phyloP scores from a whole-genome alignment of 148 eudicot genomes.

The Mesembryanthemum crystallinum region DNA sequence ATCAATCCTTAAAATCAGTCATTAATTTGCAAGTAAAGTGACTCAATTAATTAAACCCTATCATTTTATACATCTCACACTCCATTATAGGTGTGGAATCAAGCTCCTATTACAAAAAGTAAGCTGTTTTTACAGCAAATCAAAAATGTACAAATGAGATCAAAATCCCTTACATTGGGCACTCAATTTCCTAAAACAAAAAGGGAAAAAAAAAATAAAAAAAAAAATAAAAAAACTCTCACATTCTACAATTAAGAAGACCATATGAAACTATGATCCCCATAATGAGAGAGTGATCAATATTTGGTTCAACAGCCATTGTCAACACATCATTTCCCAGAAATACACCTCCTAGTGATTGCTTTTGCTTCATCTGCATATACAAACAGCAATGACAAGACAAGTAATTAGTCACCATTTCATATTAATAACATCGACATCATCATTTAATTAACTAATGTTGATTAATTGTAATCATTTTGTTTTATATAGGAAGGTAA shows the following conservation, averaged over 20 bases:
- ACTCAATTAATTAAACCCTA: too few relatives aligned
- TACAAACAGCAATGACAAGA: neutral
- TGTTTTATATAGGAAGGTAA: neutral
- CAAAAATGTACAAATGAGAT: constrained; percentile 27
- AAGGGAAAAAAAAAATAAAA: neutral
- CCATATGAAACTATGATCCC: constrained; percentile 35
- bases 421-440: too few relatives aligned
- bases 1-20: too few relatives aligned
- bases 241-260: constrained; percentile 37
- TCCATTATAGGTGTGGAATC: too few relatives aligned
- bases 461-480: neutral
- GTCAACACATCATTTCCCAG: constrained; percentile 47
- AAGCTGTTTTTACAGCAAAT: too few relatives aligned
- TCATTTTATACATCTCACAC: too few relatives aligned
- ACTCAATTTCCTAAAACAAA: neutral
- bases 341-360: constrained; percentile 36
- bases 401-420: neutral
- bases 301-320: constrained; percentile 33
- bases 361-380: constrained; percentile 39
- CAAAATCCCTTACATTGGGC: constrained; percentile 24
- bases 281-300: constrained; percentile 40
- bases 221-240: neutral
- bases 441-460: too few relatives aligned
- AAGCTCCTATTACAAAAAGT: too few relatives aligned
- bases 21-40: too few relatives aligned